A percentile compares a stretch with the other conserved stretches of the same genome.
Evolutionary conservation across 352 stramenopile genomes (phyloP).

Genomic region (Phytophthora megakarya): DNA sequence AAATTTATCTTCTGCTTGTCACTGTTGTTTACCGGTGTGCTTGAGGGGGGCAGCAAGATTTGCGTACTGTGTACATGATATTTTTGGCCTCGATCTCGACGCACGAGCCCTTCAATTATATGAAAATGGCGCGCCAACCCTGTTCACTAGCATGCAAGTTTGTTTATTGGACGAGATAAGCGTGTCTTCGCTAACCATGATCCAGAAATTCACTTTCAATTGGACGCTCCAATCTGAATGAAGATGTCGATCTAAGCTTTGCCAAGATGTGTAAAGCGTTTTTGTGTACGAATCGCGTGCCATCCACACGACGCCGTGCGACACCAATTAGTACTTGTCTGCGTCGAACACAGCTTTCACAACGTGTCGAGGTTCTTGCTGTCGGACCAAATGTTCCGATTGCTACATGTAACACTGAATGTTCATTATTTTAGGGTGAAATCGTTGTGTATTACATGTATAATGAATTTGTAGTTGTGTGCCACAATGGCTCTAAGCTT

Average conservation of each 20-base stretch:
- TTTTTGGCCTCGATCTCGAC: conserved; percentile 6
- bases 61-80: conserved; percentile 1
- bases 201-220: conserved; percentile 16
- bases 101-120: conserved; percentile 16
- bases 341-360: neutral
- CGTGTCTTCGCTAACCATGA: conserved; percentile 9
- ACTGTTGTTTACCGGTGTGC: neutral
- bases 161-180: conserved; percentile 12
- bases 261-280: conserved; percentile 24
- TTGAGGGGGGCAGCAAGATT: conserved; percentile 20
- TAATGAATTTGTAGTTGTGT: no score
- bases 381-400: neutral
- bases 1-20: conserved; percentile 1
- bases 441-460: neutral
- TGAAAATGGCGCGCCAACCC: conserved; percentile 7
- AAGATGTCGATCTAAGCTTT: conserved; percentile 35
- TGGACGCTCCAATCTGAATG: conserved; percentile 17
- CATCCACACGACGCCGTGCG: conserved; percentile 25
- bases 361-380: neutral
- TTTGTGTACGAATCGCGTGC: conserved; percentile 6
- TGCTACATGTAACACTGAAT: no score
- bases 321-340: conserved; percentile 10
- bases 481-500: no score
- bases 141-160: neutral
- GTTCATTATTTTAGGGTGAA: neutral